Percentiles rank a stretch among this genome's conserved stretches.
Conservation (phyloP, 1,139 yeast species). For the Candida neerlandica region DNA sequence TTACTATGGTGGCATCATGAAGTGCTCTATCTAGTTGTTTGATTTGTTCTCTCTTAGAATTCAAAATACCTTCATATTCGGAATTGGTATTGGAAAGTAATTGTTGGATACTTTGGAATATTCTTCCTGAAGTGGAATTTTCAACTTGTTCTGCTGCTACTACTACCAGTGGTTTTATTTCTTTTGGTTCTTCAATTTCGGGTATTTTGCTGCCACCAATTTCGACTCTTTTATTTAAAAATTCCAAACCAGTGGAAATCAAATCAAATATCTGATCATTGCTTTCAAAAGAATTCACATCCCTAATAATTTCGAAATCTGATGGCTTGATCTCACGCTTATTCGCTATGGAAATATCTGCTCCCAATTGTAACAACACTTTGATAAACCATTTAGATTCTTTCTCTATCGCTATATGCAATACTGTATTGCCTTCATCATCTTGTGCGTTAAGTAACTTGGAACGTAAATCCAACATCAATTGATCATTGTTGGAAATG, state of each 20-base stretch:
- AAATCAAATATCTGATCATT: slow-evolving; percentile 38
- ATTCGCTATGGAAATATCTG: slow-evolving; percentile 77
- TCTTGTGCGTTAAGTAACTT: slow-evolving; percentile 78
- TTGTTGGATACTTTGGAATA: slow-evolving; percentile 46
- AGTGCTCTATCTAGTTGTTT: slow-evolving; percentile 39
- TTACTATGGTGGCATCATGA: slow-evolving; percentile 46
- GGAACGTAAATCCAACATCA: slow-evolving; percentile 62
- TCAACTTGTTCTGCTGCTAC: slow-evolving; percentile 11
- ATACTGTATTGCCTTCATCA: slow-evolving; percentile 79
- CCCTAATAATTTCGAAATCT: slow-evolving; percentile 74
- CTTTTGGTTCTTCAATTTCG: slow-evolving; percentile 26
- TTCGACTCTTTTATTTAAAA: slow-evolving; percentile 33
- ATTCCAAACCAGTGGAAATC: slow-evolving; percentile 37
- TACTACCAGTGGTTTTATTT: slow-evolving; percentile 15
- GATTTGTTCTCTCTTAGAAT: slow-evolving; percentile 41
- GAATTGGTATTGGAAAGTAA: slow-evolving; percentile 39
- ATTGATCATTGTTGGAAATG: slow-evolving; percentile 49
- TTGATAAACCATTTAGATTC: slow-evolving; percentile 84
- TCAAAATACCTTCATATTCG: slow-evolving; percentile 44
- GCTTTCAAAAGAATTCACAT: slow-evolving; percentile 26
- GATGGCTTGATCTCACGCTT: slow-evolving; percentile 82
- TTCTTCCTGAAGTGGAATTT: slow-evolving; percentile 28
- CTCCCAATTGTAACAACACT: slow-evolving; percentile 80
- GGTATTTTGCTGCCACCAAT: slow-evolving; percentile 22
- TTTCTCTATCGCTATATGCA: slow-evolving; percentile 87